phyloP scores from a whole-genome alignment of 331 rosid species.

The Malus hybrid region DNA sequence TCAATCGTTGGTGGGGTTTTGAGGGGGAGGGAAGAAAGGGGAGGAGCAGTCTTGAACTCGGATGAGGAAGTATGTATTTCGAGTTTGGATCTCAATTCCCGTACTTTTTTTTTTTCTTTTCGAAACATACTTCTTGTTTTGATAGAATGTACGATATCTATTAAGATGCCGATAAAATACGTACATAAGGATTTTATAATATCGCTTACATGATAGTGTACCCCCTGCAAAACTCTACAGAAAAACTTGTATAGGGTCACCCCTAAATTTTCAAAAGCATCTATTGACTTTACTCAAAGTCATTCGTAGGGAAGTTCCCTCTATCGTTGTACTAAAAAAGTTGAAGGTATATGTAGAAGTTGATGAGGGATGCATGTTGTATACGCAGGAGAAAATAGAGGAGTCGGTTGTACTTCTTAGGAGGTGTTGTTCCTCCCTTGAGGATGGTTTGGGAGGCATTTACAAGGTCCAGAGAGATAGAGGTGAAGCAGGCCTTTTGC shows the following conservation, averaged over 20 bases:
- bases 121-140: too few relatives aligned
- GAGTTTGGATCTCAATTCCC: too few relatives aligned
- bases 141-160: too few relatives aligned
- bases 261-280: neutral
- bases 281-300: neutral
- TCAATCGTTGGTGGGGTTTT: too few relatives aligned
- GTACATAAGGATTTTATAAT: too few relatives aligned
- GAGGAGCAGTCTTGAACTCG: too few relatives aligned
- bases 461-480: constrained; percentile 39
- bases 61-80: too few relatives aligned
- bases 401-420: constrained; percentile 24
- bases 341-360: constrained; percentile 46
- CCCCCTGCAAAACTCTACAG: too few relatives aligned
- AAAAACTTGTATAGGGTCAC: neutral
- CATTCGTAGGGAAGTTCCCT: neutral
- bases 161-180: too few relatives aligned
- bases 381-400: constrained; percentile 21
- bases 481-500: constrained; percentile 37
- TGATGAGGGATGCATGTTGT: constrained; percentile 21
- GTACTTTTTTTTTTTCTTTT: too few relatives aligned
- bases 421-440: constrained; percentile 30
- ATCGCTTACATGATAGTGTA: too few relatives aligned
- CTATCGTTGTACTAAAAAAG: neutral
- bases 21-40: too few relatives aligned
- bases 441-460: constrained; percentile 50